A percentile compares a stretch with the other conserved stretches of the same genome.
Conservation (phyloP, 2,329 filamentous ascomycete genomes). For the Magnaporthales sp. region DNA sequence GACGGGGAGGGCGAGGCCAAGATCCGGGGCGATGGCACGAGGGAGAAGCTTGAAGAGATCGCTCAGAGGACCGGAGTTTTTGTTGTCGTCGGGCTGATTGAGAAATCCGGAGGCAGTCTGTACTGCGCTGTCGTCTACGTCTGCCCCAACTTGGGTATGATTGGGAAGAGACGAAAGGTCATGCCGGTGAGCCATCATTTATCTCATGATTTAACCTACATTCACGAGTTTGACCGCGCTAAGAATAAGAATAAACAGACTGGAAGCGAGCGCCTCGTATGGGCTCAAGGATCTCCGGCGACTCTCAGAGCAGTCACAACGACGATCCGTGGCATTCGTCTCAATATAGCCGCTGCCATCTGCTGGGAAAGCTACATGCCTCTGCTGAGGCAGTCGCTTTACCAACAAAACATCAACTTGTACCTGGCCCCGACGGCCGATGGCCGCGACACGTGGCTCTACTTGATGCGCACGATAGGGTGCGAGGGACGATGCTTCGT, state of each 20-base stretch:
- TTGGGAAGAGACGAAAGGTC: constrained; percentile 86
- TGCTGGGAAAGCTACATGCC: constrained; percentile 99
- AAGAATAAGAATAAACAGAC: constrained; percentile 37
- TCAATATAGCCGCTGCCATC: constrained; percentile 80
- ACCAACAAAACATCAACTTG: constrained; percentile 83
- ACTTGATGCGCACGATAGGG: constrained; percentile 73
- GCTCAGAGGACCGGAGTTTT: constrained; percentile 74
- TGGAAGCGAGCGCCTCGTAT: constrained; percentile 72
- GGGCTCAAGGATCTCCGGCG: constrained; percentile 75
- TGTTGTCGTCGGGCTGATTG: constrained; percentile 70
- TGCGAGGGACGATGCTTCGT: constrained; percentile 81
- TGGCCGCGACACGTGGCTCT: constrained; percentile 70
- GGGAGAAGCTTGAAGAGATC: constrained; percentile 70
- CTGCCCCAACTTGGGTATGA: constrained; percentile 59
- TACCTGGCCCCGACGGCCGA: constrained; percentile 90
- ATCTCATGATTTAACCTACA: background rate
- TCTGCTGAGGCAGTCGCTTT: constrained; percentile 71
- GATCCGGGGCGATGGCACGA: constrained; percentile 48
- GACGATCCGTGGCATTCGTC: constrained; percentile 65
- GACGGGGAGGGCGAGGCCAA: constrained; percentile 22
- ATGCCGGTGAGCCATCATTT: constrained; percentile 57
- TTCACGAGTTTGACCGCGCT: constrained; percentile 3
- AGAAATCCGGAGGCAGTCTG: constrained; percentile 70
- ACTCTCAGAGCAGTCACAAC: constrained; percentile 75
- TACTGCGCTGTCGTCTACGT: constrained; percentile 82